A percentile compares a stretch with the other conserved stretches of the same genome.
Evolutionary conservation across 805 yeast genomes (phyloP).

Genomic region (Hemisphaericaspora nanyangensis): DNA sequence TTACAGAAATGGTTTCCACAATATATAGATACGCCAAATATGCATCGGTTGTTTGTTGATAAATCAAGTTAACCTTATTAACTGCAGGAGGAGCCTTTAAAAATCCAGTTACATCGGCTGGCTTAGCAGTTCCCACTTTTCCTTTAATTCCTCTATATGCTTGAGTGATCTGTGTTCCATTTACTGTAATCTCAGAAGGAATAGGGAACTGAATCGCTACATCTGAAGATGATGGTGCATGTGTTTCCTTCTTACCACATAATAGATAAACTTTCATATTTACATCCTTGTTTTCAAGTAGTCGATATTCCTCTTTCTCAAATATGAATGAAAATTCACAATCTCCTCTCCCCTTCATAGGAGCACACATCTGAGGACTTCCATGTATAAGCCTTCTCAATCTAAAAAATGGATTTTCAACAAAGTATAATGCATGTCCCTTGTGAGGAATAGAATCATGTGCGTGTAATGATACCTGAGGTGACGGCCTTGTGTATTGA

Average conservation of each 20-base stretch:
- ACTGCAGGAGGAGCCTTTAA: constrained; percentile 17
- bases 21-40: constrained; percentile 55
- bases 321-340: constrained; percentile 37
- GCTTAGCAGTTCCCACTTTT: constrained; percentile 72
- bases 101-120: constrained; percentile 68
- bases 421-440: constrained; percentile 46
- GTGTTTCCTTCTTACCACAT: constrained; percentile 40
- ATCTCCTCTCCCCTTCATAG: constrained; percentile 43
- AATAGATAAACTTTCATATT: constrained; percentile 45
- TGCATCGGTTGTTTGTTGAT: constrained; percentile 53
- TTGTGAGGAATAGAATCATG: constrained; percentile 15
- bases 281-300: constrained; percentile 21
- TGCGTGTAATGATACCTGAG: background rate
- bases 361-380: constrained; percentile 44
- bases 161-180: constrained; percentile 48
- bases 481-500: background rate
- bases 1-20: constrained; percentile 39
- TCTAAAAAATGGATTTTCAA: constrained; percentile 53
- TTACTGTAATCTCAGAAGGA: constrained; percentile 65
- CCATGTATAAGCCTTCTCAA: constrained; percentile 45
- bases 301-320: constrained; percentile 35
- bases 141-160: constrained; percentile 66
- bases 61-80: constrained; percentile 50
- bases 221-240: constrained; percentile 20
- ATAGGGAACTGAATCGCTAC: constrained; percentile 61